phyloP scores from a whole-genome alignment of 1,139 yeast species.

The Candida sp. region DNA sequence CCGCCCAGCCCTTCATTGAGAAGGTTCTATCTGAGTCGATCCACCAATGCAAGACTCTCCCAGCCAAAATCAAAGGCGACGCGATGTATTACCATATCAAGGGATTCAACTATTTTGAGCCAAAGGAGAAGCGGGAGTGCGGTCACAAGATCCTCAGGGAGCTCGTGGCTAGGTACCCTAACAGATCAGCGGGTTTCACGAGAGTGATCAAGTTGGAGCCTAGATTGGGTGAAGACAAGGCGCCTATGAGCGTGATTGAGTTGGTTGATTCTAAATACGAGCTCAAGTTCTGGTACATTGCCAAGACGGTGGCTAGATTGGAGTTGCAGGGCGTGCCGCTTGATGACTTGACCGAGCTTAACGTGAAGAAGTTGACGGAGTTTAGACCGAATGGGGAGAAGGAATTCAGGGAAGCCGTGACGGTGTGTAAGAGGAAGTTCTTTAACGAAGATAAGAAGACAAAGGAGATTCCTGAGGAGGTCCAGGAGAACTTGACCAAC shows the following conservation, averaged over 20 bases:
- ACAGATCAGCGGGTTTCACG: constrained; percentile 83
- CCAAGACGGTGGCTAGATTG: constrained; percentile 80
- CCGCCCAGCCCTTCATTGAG: constrained; percentile 51
- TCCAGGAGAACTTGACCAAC: constrained; percentile 35
- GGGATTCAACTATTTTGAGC: constrained; percentile 41
- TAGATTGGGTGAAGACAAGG: constrained; percentile 83
- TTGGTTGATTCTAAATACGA: constrained; percentile 79
- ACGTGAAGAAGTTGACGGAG: constrained; percentile 55
- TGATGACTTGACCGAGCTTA: constrained; percentile 62
- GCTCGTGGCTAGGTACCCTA: constrained; percentile 63
- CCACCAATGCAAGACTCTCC: constrained; percentile 19
- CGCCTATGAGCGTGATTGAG: constrained; percentile 90
- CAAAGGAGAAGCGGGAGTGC: constrained; percentile 41
- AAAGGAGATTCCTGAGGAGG: constrained; percentile 25
- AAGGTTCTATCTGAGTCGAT: constrained; percentile 39
- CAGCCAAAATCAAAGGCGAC: constrained; percentile 17
- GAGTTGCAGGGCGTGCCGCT: constrained; percentile 67
- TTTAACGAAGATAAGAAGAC: constrained; percentile 41
- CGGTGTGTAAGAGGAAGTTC: constrained; percentile 62
- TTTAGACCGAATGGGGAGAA: constrained; percentile 54
- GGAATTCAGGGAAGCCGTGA: constrained; percentile 65
- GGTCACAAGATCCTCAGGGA: constrained; percentile 68
- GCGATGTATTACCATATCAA: constrained; percentile 22
- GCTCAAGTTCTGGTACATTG: constrained; percentile 76
- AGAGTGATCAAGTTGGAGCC: constrained; percentile 86